phyloP scores from a whole-genome alignment of 371 early-diverging fungal genomes.

The Mucor circinelloides region DNA sequence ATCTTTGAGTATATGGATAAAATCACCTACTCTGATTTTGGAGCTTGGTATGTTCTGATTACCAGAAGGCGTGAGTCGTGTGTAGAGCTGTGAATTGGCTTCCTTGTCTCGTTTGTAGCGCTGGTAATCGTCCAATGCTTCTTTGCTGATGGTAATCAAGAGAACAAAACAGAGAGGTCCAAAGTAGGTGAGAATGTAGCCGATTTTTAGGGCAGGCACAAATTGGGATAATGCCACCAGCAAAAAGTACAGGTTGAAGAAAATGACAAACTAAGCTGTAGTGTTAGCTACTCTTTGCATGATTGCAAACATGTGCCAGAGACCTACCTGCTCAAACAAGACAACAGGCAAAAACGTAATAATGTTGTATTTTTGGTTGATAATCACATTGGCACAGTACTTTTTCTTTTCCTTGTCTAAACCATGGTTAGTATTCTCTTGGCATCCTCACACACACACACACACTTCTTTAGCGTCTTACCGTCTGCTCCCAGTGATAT shows the following conservation, averaged over 20 bases:
- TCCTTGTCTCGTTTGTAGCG: conserved; percentile 91
- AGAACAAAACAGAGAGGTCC: conserved; percentile 96
- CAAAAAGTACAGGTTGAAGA: conserved; percentile 97
- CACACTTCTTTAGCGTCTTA: background rate
- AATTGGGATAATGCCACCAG: conserved; percentile 95
- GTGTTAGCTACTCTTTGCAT: background rate
- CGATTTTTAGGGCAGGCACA: conserved; percentile 85
- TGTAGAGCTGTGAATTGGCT: conserved; percentile 89
- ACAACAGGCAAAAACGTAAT: conserved; percentile 92
- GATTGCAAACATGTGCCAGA: background rate
- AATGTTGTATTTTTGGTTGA: conserved; percentile 96
- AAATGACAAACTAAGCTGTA: conserved; percentile 82
- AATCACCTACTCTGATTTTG: conserved; percentile 92
- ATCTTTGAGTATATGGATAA: conserved; percentile 90
- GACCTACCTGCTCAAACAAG: conserved; percentile 88
- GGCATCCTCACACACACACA: no score
- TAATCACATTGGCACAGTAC: conserved; percentile 85
- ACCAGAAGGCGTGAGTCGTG: conserved; percentile 60
- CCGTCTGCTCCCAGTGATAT: conserved; percentile 37
- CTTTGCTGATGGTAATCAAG: conserved; percentile 93
- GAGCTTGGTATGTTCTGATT: conserved; percentile 76
- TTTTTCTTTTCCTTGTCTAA: conserved; percentile 59
- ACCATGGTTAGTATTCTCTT: background rate
- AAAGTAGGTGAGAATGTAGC: conserved; percentile 93
- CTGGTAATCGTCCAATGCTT: conserved; percentile 95